Percentiles rank a stretch among this genome's conserved stretches.
These are phyloP conservation scores for Raphidocelis subcapitata DNA, from an alignment of 139 green algal genomes.

Conservation along the genomic window DNA sequence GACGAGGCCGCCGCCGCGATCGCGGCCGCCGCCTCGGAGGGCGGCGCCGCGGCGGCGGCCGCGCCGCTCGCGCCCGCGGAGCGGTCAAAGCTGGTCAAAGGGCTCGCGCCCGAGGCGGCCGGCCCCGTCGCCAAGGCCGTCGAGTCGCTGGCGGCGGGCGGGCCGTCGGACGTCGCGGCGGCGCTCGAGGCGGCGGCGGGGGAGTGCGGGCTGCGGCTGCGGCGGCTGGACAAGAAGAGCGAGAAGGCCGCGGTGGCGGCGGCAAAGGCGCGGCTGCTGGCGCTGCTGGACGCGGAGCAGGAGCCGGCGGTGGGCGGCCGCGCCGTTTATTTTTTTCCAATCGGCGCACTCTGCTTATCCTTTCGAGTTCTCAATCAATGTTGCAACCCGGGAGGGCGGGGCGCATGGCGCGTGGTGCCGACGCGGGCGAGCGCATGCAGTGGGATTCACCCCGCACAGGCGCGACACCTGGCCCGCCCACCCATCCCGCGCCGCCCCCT, in stretches of 20 bases:
- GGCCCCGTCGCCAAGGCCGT: constrained; percentile 2
- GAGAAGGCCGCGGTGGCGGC: constrained; percentile 32
- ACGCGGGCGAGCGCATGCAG: too few relatives aligned
- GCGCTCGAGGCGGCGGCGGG: constrained; percentile 50
- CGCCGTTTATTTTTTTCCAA: too few relatives aligned
- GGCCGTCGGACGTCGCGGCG: constrained; percentile 24
- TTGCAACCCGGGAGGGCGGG: too few relatives aligned
- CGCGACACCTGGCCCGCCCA: too few relatives aligned
- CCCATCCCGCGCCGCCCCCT: too few relatives aligned
- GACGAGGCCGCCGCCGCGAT: constrained; percentile 14
- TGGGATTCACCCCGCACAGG: too few relatives aligned
- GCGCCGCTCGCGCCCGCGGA: constrained; percentile 24
- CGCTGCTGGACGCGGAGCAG: constrained; percentile 35
- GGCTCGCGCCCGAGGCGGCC: constrained; percentile 35
- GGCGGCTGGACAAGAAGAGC: constrained; percentile 75
- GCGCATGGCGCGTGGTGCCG: too few relatives aligned
- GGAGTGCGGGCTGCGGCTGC: constrained; percentile 62
- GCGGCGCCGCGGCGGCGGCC: not conserved
- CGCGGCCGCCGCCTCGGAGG: not conserved
- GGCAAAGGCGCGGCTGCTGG: constrained; percentile 34
- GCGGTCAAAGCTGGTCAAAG: constrained; percentile 29
- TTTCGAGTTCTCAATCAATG: too few relatives aligned
- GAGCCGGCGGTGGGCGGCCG: constrained; percentile 37
- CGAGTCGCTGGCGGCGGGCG: constrained; percentile 4
- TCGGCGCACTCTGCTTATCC: too few relatives aligned